Percentiles rank a stretch among this genome's conserved stretches.
phyloP scores from a whole-genome alignment of 1,284 basidiomycete genomes.

The Apiotrichum gracile region DNA sequence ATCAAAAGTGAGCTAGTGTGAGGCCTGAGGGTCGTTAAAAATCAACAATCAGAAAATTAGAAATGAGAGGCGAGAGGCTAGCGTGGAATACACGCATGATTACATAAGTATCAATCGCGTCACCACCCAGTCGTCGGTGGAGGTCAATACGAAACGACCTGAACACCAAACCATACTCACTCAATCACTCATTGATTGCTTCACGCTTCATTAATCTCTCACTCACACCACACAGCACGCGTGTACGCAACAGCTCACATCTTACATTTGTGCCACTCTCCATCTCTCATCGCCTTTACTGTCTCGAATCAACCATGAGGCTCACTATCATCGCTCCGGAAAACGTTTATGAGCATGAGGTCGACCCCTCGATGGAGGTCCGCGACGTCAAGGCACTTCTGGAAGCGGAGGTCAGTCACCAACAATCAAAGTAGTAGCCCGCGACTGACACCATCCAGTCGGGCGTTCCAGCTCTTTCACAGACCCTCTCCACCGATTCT shows the following conservation, averaged over 20 bases:
- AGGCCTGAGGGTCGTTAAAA: too few relatives aligned
- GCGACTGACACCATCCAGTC: conserved; percentile 18
- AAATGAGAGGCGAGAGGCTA: too few relatives aligned
- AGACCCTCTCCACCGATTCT: conserved; percentile 34
- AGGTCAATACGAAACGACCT: too few relatives aligned
- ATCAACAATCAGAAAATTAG: too few relatives aligned
- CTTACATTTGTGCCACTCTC: neutral
- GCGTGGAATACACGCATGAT: too few relatives aligned
- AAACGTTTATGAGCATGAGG: conserved; percentile 67
- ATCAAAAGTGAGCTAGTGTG: too few relatives aligned
- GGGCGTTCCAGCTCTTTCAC: conserved; percentile 19
- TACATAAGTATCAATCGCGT: too few relatives aligned
- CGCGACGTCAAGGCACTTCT: conserved; percentile 82
- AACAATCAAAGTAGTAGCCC: neutral
- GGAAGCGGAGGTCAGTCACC: conserved; percentile 70
- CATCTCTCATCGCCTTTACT: neutral
- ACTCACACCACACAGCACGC: too few relatives aligned
- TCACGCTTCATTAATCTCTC: too few relatives aligned
- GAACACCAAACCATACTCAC: too few relatives aligned
- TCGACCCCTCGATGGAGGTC: conserved; percentile 78
- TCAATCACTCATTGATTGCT: too few relatives aligned
- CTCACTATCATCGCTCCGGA: conserved; percentile 76
- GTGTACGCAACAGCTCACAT: neutral
- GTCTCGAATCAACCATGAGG: conserved; percentile 55
- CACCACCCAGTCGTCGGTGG: too few relatives aligned